Evolutionary conservation across 2,329 filamentous ascomycete species (phyloP).

Genomic region (Scorias spongiosa): DNA sequence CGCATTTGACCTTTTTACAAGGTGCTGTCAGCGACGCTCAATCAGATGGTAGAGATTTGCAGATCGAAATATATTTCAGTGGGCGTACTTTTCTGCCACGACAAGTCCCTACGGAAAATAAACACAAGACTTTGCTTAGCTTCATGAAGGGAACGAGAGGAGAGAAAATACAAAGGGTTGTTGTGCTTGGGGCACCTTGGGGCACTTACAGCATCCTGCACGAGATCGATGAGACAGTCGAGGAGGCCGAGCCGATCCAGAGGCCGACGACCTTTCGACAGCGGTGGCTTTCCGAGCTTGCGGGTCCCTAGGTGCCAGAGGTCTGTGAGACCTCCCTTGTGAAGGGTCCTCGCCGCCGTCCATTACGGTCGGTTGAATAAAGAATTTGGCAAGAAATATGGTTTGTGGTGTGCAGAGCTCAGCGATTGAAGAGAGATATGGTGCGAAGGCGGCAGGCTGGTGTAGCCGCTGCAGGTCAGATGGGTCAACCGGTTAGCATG

Average conservation of each 20-base stretch:
- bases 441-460: too few relatives aligned
- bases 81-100: constrained; percentile 18
- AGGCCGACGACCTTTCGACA: constrained; percentile 2
- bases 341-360: not conserved
- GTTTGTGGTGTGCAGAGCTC: too few relatives aligned
- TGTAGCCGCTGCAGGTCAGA: too few relatives aligned
- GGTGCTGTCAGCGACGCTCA: constrained; percentile 1
- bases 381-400: too few relatives aligned
- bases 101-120: constrained; percentile 15
- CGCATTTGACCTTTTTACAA: constrained; percentile 38
- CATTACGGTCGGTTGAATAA: not conserved
- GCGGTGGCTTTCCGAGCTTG: not conserved
- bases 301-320: not conserved
- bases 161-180: constrained; percentile 7
- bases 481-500: too few relatives aligned
- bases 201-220: constrained; percentile 35
- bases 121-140: not conserved
- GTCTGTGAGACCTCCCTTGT: not conserved
- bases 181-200: constrained; percentile 1
- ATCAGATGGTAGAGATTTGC: too few relatives aligned
- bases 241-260: constrained; percentile 13
- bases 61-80: not conserved
- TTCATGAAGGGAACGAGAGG: not conserved
- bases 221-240: constrained; percentile 38
- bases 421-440: too few relatives aligned